Conservation (phyloP, 805 yeast genomes). For the Wickerhamiella nectarea region DNA sequence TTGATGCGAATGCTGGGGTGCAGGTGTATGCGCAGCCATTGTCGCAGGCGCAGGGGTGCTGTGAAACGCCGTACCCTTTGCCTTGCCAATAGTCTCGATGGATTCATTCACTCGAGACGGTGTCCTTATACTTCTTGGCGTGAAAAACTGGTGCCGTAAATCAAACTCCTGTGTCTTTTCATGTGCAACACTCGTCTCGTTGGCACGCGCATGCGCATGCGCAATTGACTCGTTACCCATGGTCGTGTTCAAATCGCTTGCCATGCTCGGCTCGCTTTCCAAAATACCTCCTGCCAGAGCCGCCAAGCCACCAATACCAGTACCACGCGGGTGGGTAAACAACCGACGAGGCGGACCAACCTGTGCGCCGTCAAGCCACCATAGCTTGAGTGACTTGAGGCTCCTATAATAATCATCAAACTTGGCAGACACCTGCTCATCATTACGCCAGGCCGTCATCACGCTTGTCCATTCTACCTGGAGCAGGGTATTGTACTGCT, state of each 20-base stretch:
- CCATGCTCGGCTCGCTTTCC: no score
- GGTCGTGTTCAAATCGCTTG: no score
- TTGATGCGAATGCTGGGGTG: no score
- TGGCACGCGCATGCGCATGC: neutral
- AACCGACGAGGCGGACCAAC: neutral
- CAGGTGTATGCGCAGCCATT: neutral
- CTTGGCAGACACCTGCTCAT: neutral
- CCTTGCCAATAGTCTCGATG: conserved; percentile 7
- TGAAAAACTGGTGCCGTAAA: conserved; percentile 3
- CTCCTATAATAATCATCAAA: neutral
- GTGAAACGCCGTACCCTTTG: neutral
- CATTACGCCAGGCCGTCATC: neutral
- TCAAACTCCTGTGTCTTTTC: conserved; percentile 1
- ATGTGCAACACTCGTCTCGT: neutral
- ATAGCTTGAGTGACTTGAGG: conserved; percentile 2
- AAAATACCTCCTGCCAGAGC: neutral
- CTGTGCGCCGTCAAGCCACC: conserved; percentile 11
- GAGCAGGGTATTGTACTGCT: conserved; percentile 8
- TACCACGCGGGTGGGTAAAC: neutral
- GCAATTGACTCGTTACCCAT: no score
- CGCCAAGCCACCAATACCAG: conserved; percentile 1
- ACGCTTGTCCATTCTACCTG: conserved; percentile 7
- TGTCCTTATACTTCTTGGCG: neutral
- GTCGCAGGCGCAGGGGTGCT: conserved; percentile 2
- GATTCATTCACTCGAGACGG: conserved; percentile 6